phyloP scores from a whole-genome alignment of 768 basidiomycete species.

The Punctularia strigosozonata region DNA sequence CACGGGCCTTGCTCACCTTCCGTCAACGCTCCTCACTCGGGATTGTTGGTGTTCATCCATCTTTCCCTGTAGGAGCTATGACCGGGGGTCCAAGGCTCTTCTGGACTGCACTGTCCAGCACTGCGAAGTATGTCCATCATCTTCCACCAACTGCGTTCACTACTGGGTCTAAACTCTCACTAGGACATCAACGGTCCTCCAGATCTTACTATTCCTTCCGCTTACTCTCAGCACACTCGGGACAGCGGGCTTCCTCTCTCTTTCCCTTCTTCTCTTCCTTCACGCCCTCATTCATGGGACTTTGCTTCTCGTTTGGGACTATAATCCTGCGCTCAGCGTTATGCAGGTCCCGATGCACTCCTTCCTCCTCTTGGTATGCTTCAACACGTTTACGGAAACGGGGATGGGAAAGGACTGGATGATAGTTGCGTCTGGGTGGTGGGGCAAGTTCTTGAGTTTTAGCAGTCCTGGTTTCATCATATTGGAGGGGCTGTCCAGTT shows the following conservation, averaged over 20 bases:
- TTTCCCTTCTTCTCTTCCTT: constrained; percentile 64
- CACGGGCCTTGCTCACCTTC: too few relatives aligned
- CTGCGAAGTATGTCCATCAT: constrained; percentile 7
- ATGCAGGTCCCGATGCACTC: constrained; percentile 82
- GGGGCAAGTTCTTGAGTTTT: constrained; percentile 61
- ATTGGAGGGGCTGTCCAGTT: constrained; percentile 75
- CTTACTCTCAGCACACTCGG: constrained; percentile 78
- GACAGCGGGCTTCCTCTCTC: constrained; percentile 64
- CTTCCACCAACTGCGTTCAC: constrained; percentile 3
- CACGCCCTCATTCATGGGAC: constrained; percentile 81
- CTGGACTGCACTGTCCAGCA: constrained; percentile 10
- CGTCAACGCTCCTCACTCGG: too few relatives aligned
- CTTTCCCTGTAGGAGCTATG: too few relatives aligned
- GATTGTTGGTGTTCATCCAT: too few relatives aligned
- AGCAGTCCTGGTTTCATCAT: constrained; percentile 71
- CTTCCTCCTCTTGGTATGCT: constrained; percentile 75
- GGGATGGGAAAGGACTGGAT: constrained; percentile 51
- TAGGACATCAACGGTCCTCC: constrained; percentile 68
- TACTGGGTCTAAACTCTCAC: constrained; percentile 3
- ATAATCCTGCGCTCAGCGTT: constrained; percentile 60
- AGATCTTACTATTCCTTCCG: constrained; percentile 77
- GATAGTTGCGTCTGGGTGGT: constrained; percentile 46
- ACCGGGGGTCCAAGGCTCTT: too few relatives aligned
- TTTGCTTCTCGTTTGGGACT: constrained; percentile 56
- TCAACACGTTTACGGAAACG: constrained; percentile 69